Evolutionary conservation across 148 eudicot species (phyloP), one percentile per base, ranked within the genome.

Genomic region (Fagopyrum tataricum): DNA sequence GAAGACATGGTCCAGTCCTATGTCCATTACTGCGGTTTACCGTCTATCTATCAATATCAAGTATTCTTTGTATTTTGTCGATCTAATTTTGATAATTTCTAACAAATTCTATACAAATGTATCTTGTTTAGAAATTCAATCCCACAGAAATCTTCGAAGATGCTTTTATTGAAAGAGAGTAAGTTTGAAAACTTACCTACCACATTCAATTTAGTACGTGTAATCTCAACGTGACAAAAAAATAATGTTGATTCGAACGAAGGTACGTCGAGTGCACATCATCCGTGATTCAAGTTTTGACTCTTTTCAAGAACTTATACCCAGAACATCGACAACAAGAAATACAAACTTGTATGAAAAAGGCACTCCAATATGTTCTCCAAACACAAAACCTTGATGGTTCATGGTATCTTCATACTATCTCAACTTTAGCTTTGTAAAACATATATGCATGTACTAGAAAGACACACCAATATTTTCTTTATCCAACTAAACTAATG

Each of bases 241-340:
- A 56, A 52, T 52, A 17, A n/a, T 6, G 13, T 58, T 1, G 3
- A 7, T 24, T 21, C 7, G 12, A 6, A 46, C 40, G 6, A 69
- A 83, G 86, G 74, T 79, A 83, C 14, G 84, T 83, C 0, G 89
- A 87, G 74, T 85, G 88, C 80, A 85, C 91, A 14, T 55, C 76
- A 42, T 59, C 88, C 6, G 73, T 80, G 24, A 77, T 81, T 44
- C 76, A 78, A 12, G 73, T 73, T 67, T 17, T 81, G 8, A 21
- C 15, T 7, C 14, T 71, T 15, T 74, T 81, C 31, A 74, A 10
- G 44, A 77, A 77, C 46, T 59, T 74, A 52, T 48, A 77, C 42
- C 83, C 80, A 0, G 49, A 67, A 14, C 75, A 80, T 39, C 61
- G 82, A 0, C 69, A 24, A 18, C 26, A 58, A 18, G 79, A 80